A percentile compares a stretch with the other conserved stretches of the same genome.
Evolutionary conservation across 2,329 filamentous ascomycete species (phyloP).

Genomic region (Colletotrichum shisoi): DNA sequence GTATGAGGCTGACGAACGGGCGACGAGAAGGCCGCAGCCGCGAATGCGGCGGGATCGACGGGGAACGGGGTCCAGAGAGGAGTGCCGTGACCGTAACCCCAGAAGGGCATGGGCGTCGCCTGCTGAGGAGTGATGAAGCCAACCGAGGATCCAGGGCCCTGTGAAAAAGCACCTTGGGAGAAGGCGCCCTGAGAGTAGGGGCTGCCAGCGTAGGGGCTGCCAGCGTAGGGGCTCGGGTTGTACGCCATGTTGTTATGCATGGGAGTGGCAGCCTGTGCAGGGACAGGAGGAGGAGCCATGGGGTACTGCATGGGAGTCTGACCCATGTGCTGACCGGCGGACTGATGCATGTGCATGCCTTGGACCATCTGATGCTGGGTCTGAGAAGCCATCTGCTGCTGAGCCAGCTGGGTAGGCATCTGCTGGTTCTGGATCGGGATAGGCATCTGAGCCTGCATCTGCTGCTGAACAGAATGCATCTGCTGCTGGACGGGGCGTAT

Average conservation of each 20-base stretch:
- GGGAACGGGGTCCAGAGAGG: constrained; percentile 36
- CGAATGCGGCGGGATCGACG: constrained; percentile 22
- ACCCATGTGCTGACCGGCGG: not conserved
- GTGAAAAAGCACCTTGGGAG: constrained; percentile 13
- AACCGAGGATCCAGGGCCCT: constrained; percentile 27
- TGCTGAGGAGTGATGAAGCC: constrained; percentile 34
- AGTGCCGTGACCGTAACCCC: constrained; percentile 36
- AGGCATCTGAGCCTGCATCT: constrained; percentile 2
- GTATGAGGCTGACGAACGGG: not conserved
- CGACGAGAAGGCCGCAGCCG: constrained; percentile 28
- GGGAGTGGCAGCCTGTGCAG: constrained; percentile 27
- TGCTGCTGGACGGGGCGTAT: constrained; percentile 1
- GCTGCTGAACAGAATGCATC: not conserved
- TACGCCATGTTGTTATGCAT: constrained; percentile 29
- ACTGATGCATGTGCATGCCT: constrained; percentile 18
- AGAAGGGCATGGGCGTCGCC: constrained; percentile 30
- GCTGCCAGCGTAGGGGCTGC: constrained; percentile 17
- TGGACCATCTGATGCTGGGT: constrained; percentile 1
- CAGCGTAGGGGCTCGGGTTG: constrained; percentile 15
- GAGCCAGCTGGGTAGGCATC: constrained; percentile 7
- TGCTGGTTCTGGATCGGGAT: not conserved
- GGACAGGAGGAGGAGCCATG: constrained; percentile 27
- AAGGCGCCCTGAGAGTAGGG: constrained; percentile 28
- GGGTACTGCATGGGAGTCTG: constrained; percentile 29
- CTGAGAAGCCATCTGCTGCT: constrained; percentile 10